Base-by-base conservation (phyloP, 164 flowering plant genomes). In the Nelumbo lutea region DNA sequence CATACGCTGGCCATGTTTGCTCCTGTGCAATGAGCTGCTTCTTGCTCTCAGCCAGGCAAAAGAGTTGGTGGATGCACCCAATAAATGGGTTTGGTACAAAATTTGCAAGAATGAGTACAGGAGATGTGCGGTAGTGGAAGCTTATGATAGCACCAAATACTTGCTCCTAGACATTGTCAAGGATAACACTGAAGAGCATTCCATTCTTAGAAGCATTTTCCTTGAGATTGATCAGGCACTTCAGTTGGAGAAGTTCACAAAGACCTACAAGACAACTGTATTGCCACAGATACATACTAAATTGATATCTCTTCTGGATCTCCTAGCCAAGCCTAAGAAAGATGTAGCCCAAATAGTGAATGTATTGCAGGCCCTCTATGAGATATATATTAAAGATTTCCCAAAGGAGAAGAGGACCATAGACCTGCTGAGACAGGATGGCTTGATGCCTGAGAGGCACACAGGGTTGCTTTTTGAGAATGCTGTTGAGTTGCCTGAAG, bases 1-100 rank as follows among this genome's bases (percentile, higher is more conserved):
- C 53, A 83, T 92, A 59, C 88, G 97, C 5, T 95, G 99, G 99
- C 99, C 99, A 3, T 92, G 97, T 78, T 14, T 83, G 41, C 87
- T 95, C 43, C 79, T 92, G 42, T 86, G 91, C 78, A 95, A 92
- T 75, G 99, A 95, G 87, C 83, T 95, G 38, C 79, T 87, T 42
- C 88, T 92, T 45, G 95, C 98, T 70, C 85, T 95, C 39, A 81
- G 86, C 76, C 96, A 92, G 75, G 97, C 94, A 4, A 70, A 50
- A 57, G 97, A 90, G 72, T 73, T 87, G 68, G 81, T 48, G 7
- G 79, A 82, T 66, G 82, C 68, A 6, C 55, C 80, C 6, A 96
- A 95, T 74, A 62, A 76, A 68, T 69, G 55, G 73, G 80, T 95
- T 55, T 95, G 99, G 98, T 65, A 44, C 59, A 86, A 79, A 77